These are phyloP conservation scores for Eragrostis nindensis DNA, from an alignment of 176 grass and related monocot species.

Conservation along the genomic window DNA sequence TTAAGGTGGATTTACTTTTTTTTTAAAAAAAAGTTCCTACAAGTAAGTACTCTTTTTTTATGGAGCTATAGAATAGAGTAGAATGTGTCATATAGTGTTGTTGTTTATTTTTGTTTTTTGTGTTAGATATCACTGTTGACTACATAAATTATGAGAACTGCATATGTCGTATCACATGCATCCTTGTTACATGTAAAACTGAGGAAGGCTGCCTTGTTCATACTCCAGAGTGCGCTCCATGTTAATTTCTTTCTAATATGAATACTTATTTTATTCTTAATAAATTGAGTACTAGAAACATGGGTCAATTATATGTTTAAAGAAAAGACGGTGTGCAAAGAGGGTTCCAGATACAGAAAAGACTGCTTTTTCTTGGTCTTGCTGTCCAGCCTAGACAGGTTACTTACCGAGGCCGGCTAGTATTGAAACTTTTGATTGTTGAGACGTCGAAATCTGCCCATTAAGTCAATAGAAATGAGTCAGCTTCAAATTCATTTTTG, in stretches of 20 bases:
- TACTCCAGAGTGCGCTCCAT: not conserved
- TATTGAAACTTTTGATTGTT: constrained; percentile 37
- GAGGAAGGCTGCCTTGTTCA: not conserved
- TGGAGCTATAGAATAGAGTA: not conserved
- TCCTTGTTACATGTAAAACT: not conserved
- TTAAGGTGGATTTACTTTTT: not conserved
- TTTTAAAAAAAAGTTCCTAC: constrained; percentile 4
- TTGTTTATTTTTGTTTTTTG: not conserved
- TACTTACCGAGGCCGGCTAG: not conserved
- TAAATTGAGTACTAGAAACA: not conserved
- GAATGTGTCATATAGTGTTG: not conserved
- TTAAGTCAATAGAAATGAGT: constrained; percentile 25
- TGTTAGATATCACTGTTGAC: too few species aligned
- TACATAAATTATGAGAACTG: too few species aligned
- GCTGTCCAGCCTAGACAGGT: not conserved
- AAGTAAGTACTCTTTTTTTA: not conserved
- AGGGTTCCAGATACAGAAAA: not conserved
- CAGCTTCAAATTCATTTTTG: constrained; percentile 12
- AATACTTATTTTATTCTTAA: not conserved
- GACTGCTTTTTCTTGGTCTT: not conserved
- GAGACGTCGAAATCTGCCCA: constrained; percentile 40
- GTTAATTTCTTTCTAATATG: not conserved
- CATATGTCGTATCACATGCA: too few species aligned
- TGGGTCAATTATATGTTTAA: not conserved
- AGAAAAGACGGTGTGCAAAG: not conserved